Conservation (phyloP, 2,329 filamentous ascomycete species). For the Diaporthe citrichinensis region DNA sequence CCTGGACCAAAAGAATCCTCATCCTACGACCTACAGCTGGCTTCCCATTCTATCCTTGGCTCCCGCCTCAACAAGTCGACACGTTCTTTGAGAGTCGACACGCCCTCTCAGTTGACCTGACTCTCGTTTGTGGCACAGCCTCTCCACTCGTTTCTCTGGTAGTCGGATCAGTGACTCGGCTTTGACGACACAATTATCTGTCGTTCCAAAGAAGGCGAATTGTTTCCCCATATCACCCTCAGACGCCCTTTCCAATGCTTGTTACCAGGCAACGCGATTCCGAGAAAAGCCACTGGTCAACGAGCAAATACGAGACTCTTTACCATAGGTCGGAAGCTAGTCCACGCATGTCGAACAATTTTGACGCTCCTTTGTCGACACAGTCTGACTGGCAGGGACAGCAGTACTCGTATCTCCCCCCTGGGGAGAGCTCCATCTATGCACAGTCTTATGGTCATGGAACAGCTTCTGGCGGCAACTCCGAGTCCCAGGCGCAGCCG, state of each 20-base stretch:
- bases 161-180: slow-evolving; percentile 4
- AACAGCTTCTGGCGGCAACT: slow-evolving; percentile 52
- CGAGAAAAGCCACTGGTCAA: slow-evolving; percentile 69
- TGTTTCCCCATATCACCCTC: slow-evolving; percentile 26
- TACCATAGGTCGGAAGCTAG: slow-evolving; percentile 60
- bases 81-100: slow-evolving; percentile 11
- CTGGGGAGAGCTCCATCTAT: slow-evolving; percentile 61
- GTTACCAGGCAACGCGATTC: slow-evolving; percentile 67
- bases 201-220: slow-evolving; percentile 18
- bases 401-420: slow-evolving; percentile 64
- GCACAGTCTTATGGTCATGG: slow-evolving; percentile 61
- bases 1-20: not conserved
- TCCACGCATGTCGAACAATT: slow-evolving; percentile 71
- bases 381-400: slow-evolving; percentile 70
- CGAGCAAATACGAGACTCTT: slow-evolving; percentile 65
- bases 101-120: slow-evolving; percentile 19
- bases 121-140: slow-evolving; percentile 23
- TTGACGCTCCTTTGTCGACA: slow-evolving; percentile 65
- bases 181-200: slow-evolving; percentile 32
- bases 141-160: slow-evolving; percentile 33
- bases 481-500: slow-evolving; percentile 56
- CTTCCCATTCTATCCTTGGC: not conserved
- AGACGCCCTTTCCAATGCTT: slow-evolving; percentile 64
- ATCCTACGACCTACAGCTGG: slow-evolving; percentile 13
- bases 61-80: not conserved